These are phyloP conservation scores for Erysimum cheiri DNA, from an alignment of 441 rosid species.

Conservation along the genomic window DNA sequence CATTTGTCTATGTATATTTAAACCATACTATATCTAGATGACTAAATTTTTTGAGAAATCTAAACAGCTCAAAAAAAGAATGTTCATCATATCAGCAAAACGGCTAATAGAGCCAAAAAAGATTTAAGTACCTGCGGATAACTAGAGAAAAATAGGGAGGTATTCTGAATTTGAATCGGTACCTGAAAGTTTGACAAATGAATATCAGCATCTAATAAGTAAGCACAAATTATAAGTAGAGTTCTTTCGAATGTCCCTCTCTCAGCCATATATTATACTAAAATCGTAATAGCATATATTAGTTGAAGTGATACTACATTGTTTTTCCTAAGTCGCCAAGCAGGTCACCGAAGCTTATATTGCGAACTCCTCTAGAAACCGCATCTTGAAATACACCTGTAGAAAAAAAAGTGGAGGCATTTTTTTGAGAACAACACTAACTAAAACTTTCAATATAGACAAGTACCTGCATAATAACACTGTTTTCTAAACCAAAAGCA, in stretches of 20 bases:
- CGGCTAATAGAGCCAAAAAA: background rate
- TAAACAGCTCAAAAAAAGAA: slow-evolving; percentile 30
- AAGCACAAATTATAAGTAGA: slow-evolving; percentile 1
- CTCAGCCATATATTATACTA: background rate
- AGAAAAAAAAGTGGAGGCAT: slow-evolving; percentile 22
- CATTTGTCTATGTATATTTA: background rate
- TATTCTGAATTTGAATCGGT: slow-evolving; percentile 90
- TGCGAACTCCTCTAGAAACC: slow-evolving; percentile 82
- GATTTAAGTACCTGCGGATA: slow-evolving; percentile 74
- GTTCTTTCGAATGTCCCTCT: slow-evolving; percentile 13
- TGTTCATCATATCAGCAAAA: slow-evolving; percentile 15
- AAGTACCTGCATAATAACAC: slow-evolving; percentile 4
- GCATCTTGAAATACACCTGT: slow-evolving; percentile 85
- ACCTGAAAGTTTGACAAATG: slow-evolving; percentile 64
- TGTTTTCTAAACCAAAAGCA: slow-evolving; percentile 26
- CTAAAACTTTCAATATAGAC: slow-evolving; percentile 5
- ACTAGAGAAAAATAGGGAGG: slow-evolving; percentile 97
- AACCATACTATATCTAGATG: background rate
- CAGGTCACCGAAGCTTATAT: slow-evolving; percentile 94
- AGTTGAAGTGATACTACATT: slow-evolving; percentile 56
- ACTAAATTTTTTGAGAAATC: slow-evolving; percentile 12
- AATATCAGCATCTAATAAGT: slow-evolving; percentile 29
- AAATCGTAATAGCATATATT: slow-evolving; percentile 18
- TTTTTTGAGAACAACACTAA: slow-evolving; percentile 22
- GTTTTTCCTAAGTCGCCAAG: slow-evolving; percentile 87